Conservation (phyloP, 441 rosid genomes). For the Populus hybrid region DNA sequence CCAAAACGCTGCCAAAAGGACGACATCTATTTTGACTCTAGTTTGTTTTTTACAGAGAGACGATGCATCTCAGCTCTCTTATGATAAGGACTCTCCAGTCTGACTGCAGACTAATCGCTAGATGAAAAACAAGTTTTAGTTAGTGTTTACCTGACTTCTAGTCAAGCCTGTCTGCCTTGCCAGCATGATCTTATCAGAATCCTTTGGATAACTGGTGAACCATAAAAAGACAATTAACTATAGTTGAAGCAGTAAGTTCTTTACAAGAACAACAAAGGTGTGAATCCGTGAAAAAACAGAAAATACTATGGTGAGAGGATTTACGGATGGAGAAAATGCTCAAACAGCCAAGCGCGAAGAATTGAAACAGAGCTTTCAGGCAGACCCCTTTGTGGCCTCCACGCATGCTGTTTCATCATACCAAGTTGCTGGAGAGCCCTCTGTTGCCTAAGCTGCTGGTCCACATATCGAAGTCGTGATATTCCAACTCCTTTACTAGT, state of each 20-base stretch:
- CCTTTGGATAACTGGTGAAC: slow-evolving; percentile 81
- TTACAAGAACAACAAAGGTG: background rate
- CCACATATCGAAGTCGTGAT: slow-evolving; percentile 78
- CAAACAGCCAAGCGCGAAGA: slow-evolving; percentile 98
- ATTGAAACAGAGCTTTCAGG: slow-evolving; percentile 91
- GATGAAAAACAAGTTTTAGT: background rate
- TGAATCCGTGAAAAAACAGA: background rate
- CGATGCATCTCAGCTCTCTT: background rate
- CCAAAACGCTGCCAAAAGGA: background rate
- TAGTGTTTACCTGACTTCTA: slow-evolving; percentile 76
- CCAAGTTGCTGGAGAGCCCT: slow-evolving; percentile 86
- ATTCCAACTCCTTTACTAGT: slow-evolving; percentile 63
- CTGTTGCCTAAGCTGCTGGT: slow-evolving; percentile 93
- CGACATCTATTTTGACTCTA: background rate
- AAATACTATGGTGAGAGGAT: slow-evolving; percentile 14
- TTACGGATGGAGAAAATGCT: slow-evolving; percentile 99
- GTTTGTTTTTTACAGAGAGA: background rate
- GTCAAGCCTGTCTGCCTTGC: slow-evolving; percentile 97
- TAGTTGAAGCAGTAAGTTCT: background rate
- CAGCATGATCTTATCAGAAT: slow-evolving; percentile 89
- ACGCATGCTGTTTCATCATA: slow-evolving; percentile 82
- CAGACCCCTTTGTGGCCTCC: slow-evolving; percentile 97
- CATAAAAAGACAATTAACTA: slow-evolving; percentile 5
- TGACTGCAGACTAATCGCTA: slow-evolving; percentile 2
- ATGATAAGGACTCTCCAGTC: background rate